phyloP scores from a whole-genome alignment of 1,284 basidiomycete species.

The Apiotrichum sp. region DNA sequence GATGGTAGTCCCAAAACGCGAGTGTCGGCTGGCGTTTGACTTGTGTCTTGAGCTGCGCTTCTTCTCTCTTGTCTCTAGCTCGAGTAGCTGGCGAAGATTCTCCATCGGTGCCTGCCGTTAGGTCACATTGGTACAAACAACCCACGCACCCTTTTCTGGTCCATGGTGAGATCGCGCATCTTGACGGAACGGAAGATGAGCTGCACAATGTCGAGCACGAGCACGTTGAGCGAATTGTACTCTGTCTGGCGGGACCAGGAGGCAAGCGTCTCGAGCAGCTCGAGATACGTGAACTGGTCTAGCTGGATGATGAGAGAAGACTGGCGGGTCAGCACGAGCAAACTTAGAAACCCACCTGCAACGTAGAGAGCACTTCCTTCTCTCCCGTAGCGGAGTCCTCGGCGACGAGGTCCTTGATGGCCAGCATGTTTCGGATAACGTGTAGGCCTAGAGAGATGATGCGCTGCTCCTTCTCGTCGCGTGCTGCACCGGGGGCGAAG shows the following conservation, averaged over 20 bases:
- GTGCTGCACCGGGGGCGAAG: slow-evolving; percentile 52
- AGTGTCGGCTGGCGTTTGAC: slow-evolving; percentile 64
- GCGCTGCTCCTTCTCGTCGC: slow-evolving; percentile 72
- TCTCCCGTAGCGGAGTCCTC: slow-evolving; percentile 65
- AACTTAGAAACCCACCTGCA: slow-evolving; percentile 53
- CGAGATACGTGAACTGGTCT: slow-evolving; percentile 64
- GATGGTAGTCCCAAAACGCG: slow-evolving; percentile 88
- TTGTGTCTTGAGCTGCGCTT: slow-evolving; percentile 49
- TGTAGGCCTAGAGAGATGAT: slow-evolving; percentile 83
- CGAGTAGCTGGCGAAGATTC: slow-evolving; percentile 62
- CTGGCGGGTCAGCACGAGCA: slow-evolving; percentile 34
- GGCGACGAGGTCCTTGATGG: slow-evolving; percentile 73
- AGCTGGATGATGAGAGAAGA: slow-evolving; percentile 66
- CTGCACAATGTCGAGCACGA: slow-evolving; percentile 84
- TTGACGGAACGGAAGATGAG: slow-evolving; percentile 72
- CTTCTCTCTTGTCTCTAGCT: slow-evolving; percentile 61
- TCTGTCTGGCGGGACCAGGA: slow-evolving; percentile 67
- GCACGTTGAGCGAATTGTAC: slow-evolving; percentile 75
- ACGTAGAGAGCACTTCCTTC: slow-evolving; percentile 63
- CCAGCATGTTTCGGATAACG: slow-evolving; percentile 79
- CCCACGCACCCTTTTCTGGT: slow-evolving; percentile 61
- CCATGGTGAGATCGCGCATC: slow-evolving; percentile 57
- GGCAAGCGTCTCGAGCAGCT: slow-evolving; percentile 75
- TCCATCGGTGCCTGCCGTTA: slow-evolving; percentile 55
- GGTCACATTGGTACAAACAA: too few relatives aligned